Percentiles rank a stretch among this genome's conserved stretches.
phyloP scores from a whole-genome alignment of 148 eudicot genomes.

The Pouteria glomerata region DNA sequence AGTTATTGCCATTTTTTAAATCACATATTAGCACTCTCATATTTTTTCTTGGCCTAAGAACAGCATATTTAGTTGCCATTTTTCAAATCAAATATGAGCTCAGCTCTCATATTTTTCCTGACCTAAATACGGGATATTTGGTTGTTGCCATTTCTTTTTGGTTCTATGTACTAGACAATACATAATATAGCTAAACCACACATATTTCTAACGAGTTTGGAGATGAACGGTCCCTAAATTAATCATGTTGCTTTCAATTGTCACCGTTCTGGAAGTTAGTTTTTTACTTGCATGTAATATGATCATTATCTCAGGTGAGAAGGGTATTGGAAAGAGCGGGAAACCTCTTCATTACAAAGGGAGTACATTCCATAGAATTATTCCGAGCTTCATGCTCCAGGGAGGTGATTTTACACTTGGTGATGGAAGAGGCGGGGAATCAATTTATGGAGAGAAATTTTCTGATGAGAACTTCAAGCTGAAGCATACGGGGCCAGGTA shows the following conservation, averaged over 20 bases:
- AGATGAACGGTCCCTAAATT: background rate
- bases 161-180: background rate
- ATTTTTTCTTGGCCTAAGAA: no score
- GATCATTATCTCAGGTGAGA: conserved; percentile 60
- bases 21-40: no score
- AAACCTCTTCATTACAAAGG: conserved; percentile 97
- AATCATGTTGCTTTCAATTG: background rate
- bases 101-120: no score
- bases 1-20: background rate
- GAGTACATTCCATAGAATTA: conserved; percentile 84
- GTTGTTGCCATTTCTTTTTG: background rate
- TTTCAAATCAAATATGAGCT: no score
- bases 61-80: no score
- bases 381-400: conserved; percentile 95
- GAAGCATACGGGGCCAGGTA: conserved; percentile 99
- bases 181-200: background rate
- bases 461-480: conserved; percentile 94
- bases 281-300: background rate
- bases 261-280: background rate
- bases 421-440: conserved; percentile 94
- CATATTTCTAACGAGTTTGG: background rate
- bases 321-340: conserved; percentile 79
- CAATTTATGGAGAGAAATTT: conserved; percentile 96
- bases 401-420: conserved; percentile 98
- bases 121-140: background rate